Base-by-base conservation (phyloP, 108 stramenopile genomes). In the Nitzschia sp. region DNA sequence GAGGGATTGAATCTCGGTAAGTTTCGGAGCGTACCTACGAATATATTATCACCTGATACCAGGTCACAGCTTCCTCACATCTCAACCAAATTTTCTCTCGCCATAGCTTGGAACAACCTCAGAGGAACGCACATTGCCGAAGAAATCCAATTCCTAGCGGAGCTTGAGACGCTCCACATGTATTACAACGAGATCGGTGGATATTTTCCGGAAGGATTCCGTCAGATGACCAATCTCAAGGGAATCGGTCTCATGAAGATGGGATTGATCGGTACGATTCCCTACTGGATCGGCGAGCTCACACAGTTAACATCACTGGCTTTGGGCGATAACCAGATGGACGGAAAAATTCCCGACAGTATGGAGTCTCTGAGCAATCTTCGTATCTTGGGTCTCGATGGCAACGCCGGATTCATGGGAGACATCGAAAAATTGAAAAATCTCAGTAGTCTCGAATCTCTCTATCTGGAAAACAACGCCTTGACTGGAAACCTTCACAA, bases 391-490 rank as follows among this genome's bases (percentile, higher is more conserved):
- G 65, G 72, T 4, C 38, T 73, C 32, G 72, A 66, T 34, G 62
- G 54, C 15, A 58, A 54, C 2, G 47, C 9, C 3, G 26, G 47
- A 30, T 27, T 73, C n/a, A 47, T 2, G 0, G 72, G 72, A 23
- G 45, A 50, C 32, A 71, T 71, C 29, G 22, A 50, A 15, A 29
- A 27, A 25, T 15, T 73, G 31, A 36, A 58, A 45, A 3, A 26
- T 6, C 34, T 67, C 3, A 28, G 11, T 11, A 31, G 23, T 16
- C 72, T 73, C 45, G 57, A 73, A 38, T 33, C 53, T 25, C 45
- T 73, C 19, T 73, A 73, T 45, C 32, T 73, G 45, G 72, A 73
- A 46, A 26, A 65, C 45, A 73, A 73, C 64, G 22, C 16, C 2
- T 27, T 73, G 19, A 56, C 27, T 46, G 63, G 64, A 33, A 47